A percentile compares a stretch with the other conserved stretches of the same genome.
phyloP scores from a whole-genome alignment of 2,329 filamentous ascomycete species.

The Diplocarpon rosae region DNA sequence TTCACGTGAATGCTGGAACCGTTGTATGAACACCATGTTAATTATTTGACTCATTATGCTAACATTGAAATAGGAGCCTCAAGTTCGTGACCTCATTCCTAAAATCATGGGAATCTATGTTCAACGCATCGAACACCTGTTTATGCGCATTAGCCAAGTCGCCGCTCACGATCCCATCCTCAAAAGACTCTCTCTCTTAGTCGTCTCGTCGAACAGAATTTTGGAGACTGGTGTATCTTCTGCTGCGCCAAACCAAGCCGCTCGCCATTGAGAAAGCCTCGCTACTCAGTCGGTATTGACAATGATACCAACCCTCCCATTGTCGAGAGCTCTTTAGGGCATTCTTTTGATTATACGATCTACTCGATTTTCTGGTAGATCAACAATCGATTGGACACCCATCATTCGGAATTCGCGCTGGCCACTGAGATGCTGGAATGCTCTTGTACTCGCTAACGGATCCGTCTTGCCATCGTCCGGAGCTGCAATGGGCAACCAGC shows the following conservation, averaged over 20 bases:
- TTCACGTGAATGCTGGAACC: conserved; percentile 20
- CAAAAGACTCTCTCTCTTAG: conserved; percentile 37
- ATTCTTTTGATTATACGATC: conserved; percentile 16
- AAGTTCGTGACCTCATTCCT: conserved; percentile 44
- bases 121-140: conserved; percentile 40
- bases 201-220: conserved; percentile 25
- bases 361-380: conserved; percentile 16
- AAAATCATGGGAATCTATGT: conserved; percentile 45
- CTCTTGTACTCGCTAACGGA: conserved; percentile 18
- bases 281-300: neutral
- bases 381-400: conserved; percentile 14
- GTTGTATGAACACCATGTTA: conserved; percentile 24
- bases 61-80: conserved; percentile 35
- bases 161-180: conserved; percentile 38
- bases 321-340: conserved; percentile 6
- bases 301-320: neutral
- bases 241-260: neutral
- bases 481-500: conserved; percentile 8
- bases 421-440: conserved; percentile 25
- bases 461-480: conserved; percentile 6
- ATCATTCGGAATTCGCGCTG: conserved; percentile 6
- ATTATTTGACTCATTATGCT: conserved; percentile 11
- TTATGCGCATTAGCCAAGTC: conserved; percentile 38
- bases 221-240: conserved; percentile 16
- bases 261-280: neutral